Evolutionary conservation across 495 filamentous ascomycete species (phyloP).

Genomic region (Aspergillus incahuasiensis): DNA sequence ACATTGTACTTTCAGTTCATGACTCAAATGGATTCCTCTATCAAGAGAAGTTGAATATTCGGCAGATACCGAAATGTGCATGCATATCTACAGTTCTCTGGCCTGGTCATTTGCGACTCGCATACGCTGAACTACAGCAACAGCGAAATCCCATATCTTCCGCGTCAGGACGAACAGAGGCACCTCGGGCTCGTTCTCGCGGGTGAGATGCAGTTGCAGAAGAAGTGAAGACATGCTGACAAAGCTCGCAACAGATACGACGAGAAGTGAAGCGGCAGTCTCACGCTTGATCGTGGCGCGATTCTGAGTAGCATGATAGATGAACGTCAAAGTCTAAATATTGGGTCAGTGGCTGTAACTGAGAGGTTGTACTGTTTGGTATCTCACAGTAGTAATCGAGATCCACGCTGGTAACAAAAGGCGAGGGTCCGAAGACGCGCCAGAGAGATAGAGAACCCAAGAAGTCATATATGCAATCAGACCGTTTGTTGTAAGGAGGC

Average conservation of each 20-base stretch:
- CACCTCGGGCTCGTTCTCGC: conserved; percentile 59
- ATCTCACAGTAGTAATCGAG: conserved; percentile 67
- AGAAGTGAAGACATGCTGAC: conserved; percentile 69
- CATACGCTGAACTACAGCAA: conserved; percentile 40
- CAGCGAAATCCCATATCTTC: conserved; percentile 41
- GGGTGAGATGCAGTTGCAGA: conserved; percentile 62
- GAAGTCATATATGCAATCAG: conserved; percentile 78
- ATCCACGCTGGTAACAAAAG: conserved; percentile 84
- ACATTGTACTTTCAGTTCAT: neutral
- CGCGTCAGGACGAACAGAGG: conserved; percentile 54
- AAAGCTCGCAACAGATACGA: conserved; percentile 72
- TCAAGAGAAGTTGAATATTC: neutral
- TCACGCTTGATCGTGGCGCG: conserved; percentile 78
- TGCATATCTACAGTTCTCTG: conserved; percentile 18
- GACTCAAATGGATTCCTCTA: neutral
- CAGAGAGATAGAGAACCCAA: conserved; percentile 71
- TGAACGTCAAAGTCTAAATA: conserved; percentile 62
- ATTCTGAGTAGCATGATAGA: conserved; percentile 78
- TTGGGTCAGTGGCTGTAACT: neutral
- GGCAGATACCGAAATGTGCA: neutral
- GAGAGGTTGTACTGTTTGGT: neutral
- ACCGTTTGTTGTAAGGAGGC: conserved; percentile 72
- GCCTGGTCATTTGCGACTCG: conserved; percentile 30
- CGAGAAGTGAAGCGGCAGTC: conserved; percentile 69
- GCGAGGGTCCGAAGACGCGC: conserved; percentile 68